These are phyloP conservation scores for Pistacia integerrima DNA, from an alignment of 345 rosid genomes.

Conservation along the genomic window DNA sequence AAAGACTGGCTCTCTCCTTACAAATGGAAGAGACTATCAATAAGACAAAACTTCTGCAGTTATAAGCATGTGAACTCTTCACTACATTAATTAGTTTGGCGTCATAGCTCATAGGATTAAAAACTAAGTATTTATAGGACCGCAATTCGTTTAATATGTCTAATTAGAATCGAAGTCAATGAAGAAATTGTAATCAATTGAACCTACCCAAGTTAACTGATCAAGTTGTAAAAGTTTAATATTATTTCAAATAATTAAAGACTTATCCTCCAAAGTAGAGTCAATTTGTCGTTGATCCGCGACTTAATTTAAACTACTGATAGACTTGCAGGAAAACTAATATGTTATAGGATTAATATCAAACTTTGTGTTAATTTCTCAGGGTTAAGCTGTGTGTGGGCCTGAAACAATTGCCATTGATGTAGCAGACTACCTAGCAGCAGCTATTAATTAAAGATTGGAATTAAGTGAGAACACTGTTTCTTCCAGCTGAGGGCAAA, in stretches of 20 bases:
- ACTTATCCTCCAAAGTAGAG: too few relatives aligned
- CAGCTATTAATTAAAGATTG: neutral
- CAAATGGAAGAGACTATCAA: constrained; percentile 12
- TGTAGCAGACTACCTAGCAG: neutral
- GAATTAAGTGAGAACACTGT: neutral
- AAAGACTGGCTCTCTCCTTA: neutral
- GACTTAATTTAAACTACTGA: too few relatives aligned
- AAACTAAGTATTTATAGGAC: neutral
- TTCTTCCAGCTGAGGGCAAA: neutral
- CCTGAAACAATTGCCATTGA: neutral
- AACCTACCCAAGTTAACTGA: neutral
- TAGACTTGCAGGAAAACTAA: too few relatives aligned
- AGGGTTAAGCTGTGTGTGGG: neutral
- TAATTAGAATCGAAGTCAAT: neutral
- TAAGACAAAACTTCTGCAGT: neutral
- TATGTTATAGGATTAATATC: neutral
- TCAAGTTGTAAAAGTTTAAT: neutral
- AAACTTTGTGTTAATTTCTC: neutral
- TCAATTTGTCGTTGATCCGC: too few relatives aligned
- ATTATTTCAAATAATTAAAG: neutral
- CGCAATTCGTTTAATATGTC: neutral
- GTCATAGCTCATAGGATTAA: too few relatives aligned
- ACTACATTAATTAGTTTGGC: neutral
- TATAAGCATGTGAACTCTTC: neutral
- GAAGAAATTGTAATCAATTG: neutral